Evolutionary conservation across 139 green algal species (phyloP).

Genomic region (Mesotaenium endlicherianum): DNA sequence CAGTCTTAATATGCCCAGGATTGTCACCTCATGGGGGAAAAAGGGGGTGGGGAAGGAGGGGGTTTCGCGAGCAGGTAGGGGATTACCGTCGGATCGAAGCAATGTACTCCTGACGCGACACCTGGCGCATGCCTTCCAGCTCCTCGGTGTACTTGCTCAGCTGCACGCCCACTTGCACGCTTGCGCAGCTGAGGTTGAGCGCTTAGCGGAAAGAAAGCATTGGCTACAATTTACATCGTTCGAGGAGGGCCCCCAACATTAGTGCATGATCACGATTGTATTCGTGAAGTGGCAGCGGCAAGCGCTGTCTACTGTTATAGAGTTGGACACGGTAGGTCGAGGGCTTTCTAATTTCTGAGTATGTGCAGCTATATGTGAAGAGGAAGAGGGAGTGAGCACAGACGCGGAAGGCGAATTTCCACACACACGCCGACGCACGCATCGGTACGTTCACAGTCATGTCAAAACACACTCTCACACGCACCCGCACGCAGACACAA

Average conservation of each 20-base stretch:
- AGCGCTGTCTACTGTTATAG: neutral
- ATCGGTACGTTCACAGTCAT: no score
- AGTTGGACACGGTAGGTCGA: neutral
- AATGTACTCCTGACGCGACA: slow-evolving; percentile 25
- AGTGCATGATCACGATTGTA: neutral
- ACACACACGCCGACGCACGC: no score
- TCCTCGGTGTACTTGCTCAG: slow-evolving; percentile 14
- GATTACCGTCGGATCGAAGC: slow-evolving; percentile 27
- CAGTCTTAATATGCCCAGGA: neutral
- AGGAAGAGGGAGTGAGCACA: no score
- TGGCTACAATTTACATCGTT: neutral
- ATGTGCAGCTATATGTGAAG: no score
- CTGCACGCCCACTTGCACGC: neutral
- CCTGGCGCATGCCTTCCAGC: slow-evolving; percentile 18
- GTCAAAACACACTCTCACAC: no score
- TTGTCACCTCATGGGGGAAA: neutral
- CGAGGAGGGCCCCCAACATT: neutral
- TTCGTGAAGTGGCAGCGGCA: neutral
- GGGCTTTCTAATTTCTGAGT: no score
- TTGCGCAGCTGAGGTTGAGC: neutral
- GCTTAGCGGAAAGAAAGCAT: neutral
- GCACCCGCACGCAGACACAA: no score
- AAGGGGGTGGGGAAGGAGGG: neutral
- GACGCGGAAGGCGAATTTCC: no score
- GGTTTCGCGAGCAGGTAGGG: neutral